Conservation (phyloP, 306 rosid genomes). For the Fagus crenata region DNA sequence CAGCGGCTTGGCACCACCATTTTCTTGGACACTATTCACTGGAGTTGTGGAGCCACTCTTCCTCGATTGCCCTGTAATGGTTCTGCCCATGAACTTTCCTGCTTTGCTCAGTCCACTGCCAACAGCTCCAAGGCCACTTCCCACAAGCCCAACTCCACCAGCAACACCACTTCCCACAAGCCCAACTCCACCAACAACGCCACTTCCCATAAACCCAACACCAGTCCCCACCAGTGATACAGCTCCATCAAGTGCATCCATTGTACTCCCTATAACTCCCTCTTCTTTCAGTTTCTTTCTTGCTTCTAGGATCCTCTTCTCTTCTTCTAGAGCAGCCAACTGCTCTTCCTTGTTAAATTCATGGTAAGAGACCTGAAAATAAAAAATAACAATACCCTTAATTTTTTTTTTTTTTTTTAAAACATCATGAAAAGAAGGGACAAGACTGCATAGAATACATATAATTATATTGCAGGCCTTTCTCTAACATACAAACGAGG, state of each 20-base stretch:
- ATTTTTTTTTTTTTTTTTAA: neutral
- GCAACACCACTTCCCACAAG: constrained; percentile 57
- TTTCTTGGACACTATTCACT: constrained; percentile 62
- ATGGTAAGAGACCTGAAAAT: constrained; percentile 59
- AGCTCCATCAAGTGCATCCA: constrained; percentile 82
- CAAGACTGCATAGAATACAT: neutral
- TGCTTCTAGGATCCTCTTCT: constrained; percentile 62
- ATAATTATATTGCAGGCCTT: constrained; percentile 1
- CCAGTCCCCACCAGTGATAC: constrained; percentile 56
- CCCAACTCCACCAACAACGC: constrained; percentile 59
- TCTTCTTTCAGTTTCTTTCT: constrained; percentile 68
- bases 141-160: constrained; percentile 54
- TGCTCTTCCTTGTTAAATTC: constrained; percentile 83
- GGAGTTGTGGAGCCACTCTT: constrained; percentile 78
- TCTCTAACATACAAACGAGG: neutral
- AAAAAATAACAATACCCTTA: constrained; percentile 15
- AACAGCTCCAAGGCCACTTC: constrained; percentile 68
- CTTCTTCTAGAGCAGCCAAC: constrained; percentile 63
- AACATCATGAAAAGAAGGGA: neutral
- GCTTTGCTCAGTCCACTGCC: constrained; percentile 77
- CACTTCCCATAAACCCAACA: constrained; percentile 50
- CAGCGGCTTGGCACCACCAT: constrained; percentile 69
- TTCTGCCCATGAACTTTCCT: constrained; percentile 85
- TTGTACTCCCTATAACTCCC: constrained; percentile 80
- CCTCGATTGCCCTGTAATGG: constrained; percentile 65